A percentile compares a stretch with the other conserved stretches of the same genome.
Evolutionary conservation across 805 yeast species (phyloP).

Genomic region (Metschnikowia drakensbergensis): DNA sequence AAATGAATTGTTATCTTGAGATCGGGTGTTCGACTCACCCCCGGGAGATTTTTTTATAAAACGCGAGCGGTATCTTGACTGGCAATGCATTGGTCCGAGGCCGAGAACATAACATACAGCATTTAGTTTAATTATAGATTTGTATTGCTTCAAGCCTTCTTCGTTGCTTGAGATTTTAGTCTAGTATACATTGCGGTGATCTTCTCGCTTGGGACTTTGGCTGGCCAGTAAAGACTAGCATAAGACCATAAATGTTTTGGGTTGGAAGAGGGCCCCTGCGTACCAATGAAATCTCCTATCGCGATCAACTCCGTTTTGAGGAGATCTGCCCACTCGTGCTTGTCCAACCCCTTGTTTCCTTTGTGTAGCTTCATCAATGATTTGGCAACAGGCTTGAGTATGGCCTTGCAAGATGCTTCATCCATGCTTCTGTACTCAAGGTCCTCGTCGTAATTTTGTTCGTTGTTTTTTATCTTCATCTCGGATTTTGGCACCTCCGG

Average conservation of each 20-base stretch:
- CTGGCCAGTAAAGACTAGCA: slow-evolving; percentile 86
- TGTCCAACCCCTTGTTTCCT: slow-evolving; percentile 70
- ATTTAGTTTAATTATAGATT: background rate
- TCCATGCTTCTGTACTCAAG: slow-evolving; percentile 77
- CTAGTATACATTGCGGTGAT: slow-evolving; percentile 74
- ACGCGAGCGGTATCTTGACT: too few species aligned
- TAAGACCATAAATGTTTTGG: slow-evolving; percentile 78
- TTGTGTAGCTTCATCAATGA: slow-evolving; percentile 63
- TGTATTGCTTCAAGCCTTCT: slow-evolving; percentile 7
- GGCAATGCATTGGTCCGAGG: too few species aligned
- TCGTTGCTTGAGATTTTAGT: slow-evolving; percentile 33
- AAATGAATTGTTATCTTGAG: slow-evolving; percentile 37
- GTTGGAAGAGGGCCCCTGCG: slow-evolving; percentile 28
- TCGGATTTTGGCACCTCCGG: slow-evolving; percentile 3
- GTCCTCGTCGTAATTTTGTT: slow-evolving; percentile 23
- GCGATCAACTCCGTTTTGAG: slow-evolving; percentile 63
- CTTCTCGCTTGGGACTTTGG: slow-evolving; percentile 68
- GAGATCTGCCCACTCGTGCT: slow-evolving; percentile 72
- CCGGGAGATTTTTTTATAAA: slow-evolving; percentile 30
- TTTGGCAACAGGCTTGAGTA: slow-evolving; percentile 62
- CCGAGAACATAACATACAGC: too few species aligned
- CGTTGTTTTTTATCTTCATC: slow-evolving; percentile 19
- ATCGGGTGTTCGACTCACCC: slow-evolving; percentile 46
- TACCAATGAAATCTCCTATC: slow-evolving; percentile 66
- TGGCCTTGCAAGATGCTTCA: slow-evolving; percentile 59